Base-by-base conservation (phyloP, 2,329 filamentous ascomycete species). In the Cadophora malorum region DNA sequence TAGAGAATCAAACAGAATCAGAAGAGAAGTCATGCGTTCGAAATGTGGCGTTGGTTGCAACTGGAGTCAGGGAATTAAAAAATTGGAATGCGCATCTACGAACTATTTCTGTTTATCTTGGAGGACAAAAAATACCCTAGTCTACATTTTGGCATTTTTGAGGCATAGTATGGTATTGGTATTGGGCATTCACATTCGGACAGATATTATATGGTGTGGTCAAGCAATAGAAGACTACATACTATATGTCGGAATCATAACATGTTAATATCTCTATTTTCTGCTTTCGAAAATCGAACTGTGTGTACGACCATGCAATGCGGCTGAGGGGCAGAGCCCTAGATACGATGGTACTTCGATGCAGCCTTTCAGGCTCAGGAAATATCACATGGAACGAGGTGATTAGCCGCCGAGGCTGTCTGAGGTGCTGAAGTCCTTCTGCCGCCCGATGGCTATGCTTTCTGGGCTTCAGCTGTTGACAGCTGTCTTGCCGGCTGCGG, bases 101-200 rank as follows among this genome's bases (percentile, higher is more conserved):
- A 21, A 41, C 28, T 35, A 41, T 41, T 41, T 59, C 28, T 23
- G 21, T 38, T 59, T 16, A 28, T 4, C 25, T 45, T 25, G 55
- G 55, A 59, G 56, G 56, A 59, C 56, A 25, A 58, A 59, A 45
- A 59, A 59, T 59, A 59, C 56, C 56, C 56, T 59, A 16, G 35
- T 59, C 14, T 23, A 23, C 10, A 12, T 25, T 45, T 41, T 25
- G 45, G 21, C 33, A 59, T 25, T 41, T 41, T 59, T 9, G 33
- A 21, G 45, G 45, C 45, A 49, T 21, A 10, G 50, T 28, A 53
- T 28, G 28, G 28, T 28, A 9, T 38, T 55, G 56, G 33, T 21
- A 59, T 59, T 45, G 25, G n/a, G 56, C 56, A 59, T 45, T 59
- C 3, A 38, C 9, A n/a, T 21, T 23, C 25, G 31, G 10, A 33